Base-by-base conservation (phyloP, 1,284 basidiomycete genomes). In the Ustilago trichophora region DNA sequence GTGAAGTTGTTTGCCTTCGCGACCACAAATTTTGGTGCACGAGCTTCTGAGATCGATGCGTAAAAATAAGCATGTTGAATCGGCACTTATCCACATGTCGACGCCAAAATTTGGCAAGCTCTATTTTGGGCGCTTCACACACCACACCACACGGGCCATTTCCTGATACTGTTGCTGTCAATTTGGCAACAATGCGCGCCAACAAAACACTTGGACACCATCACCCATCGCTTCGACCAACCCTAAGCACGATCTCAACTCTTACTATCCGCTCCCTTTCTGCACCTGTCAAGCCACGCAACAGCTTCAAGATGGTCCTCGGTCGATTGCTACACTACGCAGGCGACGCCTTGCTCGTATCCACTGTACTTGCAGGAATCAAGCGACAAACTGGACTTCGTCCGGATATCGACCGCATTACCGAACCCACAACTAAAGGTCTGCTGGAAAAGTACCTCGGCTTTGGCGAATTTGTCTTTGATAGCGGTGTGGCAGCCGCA, bases 281-380 rank as follows among this genome's bases (percentile, higher is more conserved):
- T 9, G 18, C 10, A n/a, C n/a, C n/a, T n/a, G n/a, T n/a, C n/a
- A n/a, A n/a, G n/a, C n/a, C n/a, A n/a, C n/a, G n/a, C 19, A 27
- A 5, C 2, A 6, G 3, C 16, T 12, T 19, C 50, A 66, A 45
- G 9, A 77, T 71, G 57, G 72, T 78, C 54, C 50, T 80, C 8
- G 93, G 92, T 74, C 87, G 88, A 82, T 83, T 97, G 21, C 82
- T 89, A 34, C 94, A 97, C 83, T 93, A 91, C 77, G 87, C 89
- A 35, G 83, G 91, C 49, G 95, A 98, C 80, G 91, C 90, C 21
- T 86, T 92, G 50, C 85, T 97, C 37, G 71, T 98, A 48, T 93
- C 92, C 15, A 92, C 94, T 10, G 86, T 98, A 10, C 83, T 95
- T 19, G 94, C 94, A 29, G 95, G 95, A 29, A 89, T 98, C 72